These are phyloP conservation scores for Didymella sp. DNA, from an alignment of 2,329 filamentous ascomycete genomes.

Conservation along the genomic window DNA sequence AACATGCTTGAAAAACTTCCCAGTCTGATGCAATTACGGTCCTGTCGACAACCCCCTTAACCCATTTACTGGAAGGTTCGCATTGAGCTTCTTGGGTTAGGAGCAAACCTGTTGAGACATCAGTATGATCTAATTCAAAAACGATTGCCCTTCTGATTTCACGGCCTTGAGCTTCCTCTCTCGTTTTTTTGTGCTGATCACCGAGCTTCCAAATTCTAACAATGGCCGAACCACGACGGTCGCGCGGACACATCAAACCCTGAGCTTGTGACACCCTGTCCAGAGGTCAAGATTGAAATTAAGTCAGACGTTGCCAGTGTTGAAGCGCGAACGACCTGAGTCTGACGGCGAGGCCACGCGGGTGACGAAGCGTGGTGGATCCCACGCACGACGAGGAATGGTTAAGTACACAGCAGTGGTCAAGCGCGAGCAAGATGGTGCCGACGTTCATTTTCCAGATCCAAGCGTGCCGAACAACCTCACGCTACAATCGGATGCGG, in stretches of 20 bases:
- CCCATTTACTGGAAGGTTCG: no score
- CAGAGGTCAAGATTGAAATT: background rate
- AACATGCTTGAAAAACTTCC: no score
- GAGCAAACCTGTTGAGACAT: no score
- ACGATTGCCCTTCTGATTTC: background rate
- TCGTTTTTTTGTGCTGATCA: background rate
- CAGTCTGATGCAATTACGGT: no score
- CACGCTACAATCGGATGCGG: no score
- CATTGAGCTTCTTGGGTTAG: no score
- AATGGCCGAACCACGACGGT: background rate
- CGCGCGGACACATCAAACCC: background rate
- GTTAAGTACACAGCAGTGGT: background rate
- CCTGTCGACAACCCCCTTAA: no score
- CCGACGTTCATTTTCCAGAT: background rate
- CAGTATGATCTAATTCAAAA: background rate
- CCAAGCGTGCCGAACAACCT: background rate
- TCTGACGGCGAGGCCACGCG: background rate
- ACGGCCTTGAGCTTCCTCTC: background rate
- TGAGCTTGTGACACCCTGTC: no score
- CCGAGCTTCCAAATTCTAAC: background rate
- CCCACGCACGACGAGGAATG: background rate
- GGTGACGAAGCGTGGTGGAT: background rate
- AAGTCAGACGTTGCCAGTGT: background rate
- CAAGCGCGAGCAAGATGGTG: background rate
- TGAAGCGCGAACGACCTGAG: background rate